Base-by-base conservation (phyloP, 2,329 filamentous ascomycete species). In the Blumeriella jaapii region DNA sequence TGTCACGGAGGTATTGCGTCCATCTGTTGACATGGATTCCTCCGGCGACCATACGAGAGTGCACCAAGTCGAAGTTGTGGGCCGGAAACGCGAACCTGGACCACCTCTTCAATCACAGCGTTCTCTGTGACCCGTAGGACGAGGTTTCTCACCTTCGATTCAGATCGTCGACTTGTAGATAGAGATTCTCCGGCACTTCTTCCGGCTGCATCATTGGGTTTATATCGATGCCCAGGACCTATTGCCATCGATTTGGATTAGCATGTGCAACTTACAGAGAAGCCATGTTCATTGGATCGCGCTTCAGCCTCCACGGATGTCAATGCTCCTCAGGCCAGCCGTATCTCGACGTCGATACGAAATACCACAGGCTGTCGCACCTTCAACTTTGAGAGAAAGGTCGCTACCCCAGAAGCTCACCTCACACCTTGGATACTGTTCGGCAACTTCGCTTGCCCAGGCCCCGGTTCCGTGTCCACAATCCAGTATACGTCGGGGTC, bases 11-110 rank as follows among this genome's bases (percentile, higher is more conserved):
- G 57, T 93, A 94, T 19, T 68, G 67, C 36, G 63, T 59, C 87
- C 87, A 95, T 55, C 84, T 70, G 42, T 67, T 50, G 14, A 29
- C 31, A 28, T 54, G 52, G 22, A 55, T 50, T 7, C 47, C 50
- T n/a, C 39, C 29, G 12, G 49, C 41, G 42, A 55, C 45, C 40
- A 53, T 47, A 16, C 43, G 47, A 19, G 49, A 93, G 52, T 94
- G 82, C 32, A 93, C 75, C 34, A 94, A 62, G 50, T 94, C 82
- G 61, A 93, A 94, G 37, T 78, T 65, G 53, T 76, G 78, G 33
- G 71, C 61, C 27, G 68, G 61, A 51, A 86, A 87, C 0, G 75
- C 80, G 51, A 81, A 79, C 20, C 69, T 72, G 41, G 6, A 12
- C 24, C 8, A 17, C 29, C 9, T 9, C 16, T 17, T 23, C 25